phyloP scores from a whole-genome alignment of 2,329 filamentous ascomycete species.

The Diaporthe vaccinii region DNA sequence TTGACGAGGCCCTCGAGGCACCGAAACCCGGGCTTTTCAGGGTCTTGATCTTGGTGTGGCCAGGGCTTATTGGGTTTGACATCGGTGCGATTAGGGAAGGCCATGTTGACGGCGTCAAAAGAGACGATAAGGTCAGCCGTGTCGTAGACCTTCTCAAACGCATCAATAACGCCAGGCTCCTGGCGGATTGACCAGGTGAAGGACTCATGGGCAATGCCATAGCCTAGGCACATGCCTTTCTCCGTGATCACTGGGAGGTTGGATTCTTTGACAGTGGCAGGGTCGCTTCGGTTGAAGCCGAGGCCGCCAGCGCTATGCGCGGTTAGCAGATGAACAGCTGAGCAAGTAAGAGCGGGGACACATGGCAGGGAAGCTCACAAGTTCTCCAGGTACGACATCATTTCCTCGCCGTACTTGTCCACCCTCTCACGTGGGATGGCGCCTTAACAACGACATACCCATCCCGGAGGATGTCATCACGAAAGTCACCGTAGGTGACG shows the following conservation, averaged over 20 bases:
- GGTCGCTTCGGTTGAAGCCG: constrained; percentile 41
- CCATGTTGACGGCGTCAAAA: constrained; percentile 62
- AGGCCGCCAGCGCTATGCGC: constrained; percentile 14
- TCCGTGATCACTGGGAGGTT: constrained; percentile 53
- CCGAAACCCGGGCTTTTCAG: constrained; percentile 59
- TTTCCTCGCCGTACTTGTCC: constrained; percentile 39
- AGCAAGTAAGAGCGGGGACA: constrained; percentile 44
- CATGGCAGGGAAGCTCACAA: constrained; percentile 40
- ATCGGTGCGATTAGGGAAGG: constrained; percentile 53
- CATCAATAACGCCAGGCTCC: constrained; percentile 59
- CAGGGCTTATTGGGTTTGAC: constrained; percentile 55
- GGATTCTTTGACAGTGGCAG: constrained; percentile 38
- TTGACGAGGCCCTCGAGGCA: constrained; percentile 63
- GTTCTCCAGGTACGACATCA: constrained; percentile 37
- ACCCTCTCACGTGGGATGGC: constrained; percentile 37
- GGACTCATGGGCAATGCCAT: constrained; percentile 61
- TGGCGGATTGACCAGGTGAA: constrained; percentile 62
- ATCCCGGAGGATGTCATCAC: constrained; percentile 59
- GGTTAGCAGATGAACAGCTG: not conserved
- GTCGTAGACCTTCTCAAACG: constrained; percentile 61
- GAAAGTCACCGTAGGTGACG: constrained; percentile 54
- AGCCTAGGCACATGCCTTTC: constrained; percentile 62
- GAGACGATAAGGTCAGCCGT: constrained; percentile 62
- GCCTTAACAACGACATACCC: constrained; percentile 45
- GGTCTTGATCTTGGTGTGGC: constrained; percentile 62